A percentile compares a stretch with the other conserved stretches of the same genome.
These are phyloP conservation scores for Dactylellina parvicollis DNA, from an alignment of 2,329 filamentous ascomycete species.

Conservation along the genomic window DNA sequence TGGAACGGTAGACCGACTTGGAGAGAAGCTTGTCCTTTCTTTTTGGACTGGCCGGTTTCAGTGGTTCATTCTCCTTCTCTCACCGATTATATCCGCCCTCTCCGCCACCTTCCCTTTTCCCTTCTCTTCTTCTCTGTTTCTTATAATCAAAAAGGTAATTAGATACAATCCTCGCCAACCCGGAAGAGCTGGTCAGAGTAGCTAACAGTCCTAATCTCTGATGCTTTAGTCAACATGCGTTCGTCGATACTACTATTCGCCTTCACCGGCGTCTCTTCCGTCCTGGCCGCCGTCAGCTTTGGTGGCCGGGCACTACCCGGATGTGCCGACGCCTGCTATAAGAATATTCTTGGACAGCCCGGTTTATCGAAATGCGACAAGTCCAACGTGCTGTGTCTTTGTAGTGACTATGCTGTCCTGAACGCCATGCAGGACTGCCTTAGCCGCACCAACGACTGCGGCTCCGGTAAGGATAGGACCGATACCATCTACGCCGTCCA, in stretches of 20 bases:
- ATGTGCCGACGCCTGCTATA: constrained; percentile 39
- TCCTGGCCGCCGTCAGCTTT: constrained; percentile 31
- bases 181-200: not conserved
- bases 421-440: constrained; percentile 41
- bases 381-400: constrained; percentile 30
- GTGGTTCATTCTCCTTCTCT: constrained; percentile 33
- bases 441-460: constrained; percentile 34
- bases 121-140: constrained; percentile 7
- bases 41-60: constrained; percentile 52
- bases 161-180: not conserved
- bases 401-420: constrained; percentile 33
- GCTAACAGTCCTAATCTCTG: constrained; percentile 1
- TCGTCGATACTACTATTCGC: constrained; percentile 32
- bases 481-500: constrained; percentile 37
- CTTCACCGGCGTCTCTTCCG: constrained; percentile 15
- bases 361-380: constrained; percentile 41
- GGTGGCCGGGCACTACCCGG: constrained; percentile 20
- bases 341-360: constrained; percentile 41
- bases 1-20: constrained; percentile 52
- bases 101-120: constrained; percentile 16
- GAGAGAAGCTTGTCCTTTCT: constrained; percentile 42
- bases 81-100: constrained; percentile 32
- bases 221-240: constrained; percentile 25
- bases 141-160: constrained; percentile 37
- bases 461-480: constrained; percentile 9